These are phyloP conservation scores for Talaromyces nanjingensis DNA, from an alignment of 495 filamentous ascomycete species.

Conservation along the genomic window DNA sequence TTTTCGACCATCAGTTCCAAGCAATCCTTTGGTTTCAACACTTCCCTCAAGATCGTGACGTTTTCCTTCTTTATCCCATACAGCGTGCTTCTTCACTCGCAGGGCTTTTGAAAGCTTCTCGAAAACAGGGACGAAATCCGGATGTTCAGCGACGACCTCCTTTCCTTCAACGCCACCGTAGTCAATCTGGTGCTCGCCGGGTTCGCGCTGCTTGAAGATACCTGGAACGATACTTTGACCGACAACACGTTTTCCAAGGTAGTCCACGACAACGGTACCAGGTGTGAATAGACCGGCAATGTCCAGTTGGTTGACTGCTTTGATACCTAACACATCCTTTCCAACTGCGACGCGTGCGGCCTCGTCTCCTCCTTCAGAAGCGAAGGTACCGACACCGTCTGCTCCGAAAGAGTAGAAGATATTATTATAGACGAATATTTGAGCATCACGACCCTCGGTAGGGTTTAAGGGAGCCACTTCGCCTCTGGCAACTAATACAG, in stretches of 20 bases:
- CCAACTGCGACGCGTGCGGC: conserved; percentile 93
- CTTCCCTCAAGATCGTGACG: conserved; percentile 89
- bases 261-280: conserved; percentile 94
- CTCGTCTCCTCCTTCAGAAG: conserved; percentile 92
- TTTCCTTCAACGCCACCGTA: conserved; percentile 98
- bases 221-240: conserved; percentile 98
- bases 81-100: conserved; percentile 85
- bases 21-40: conserved; percentile 94
- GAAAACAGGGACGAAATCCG: conserved; percentile 77
- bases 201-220: conserved; percentile 97
- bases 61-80: conserved; percentile 95
- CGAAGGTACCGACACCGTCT: conserved; percentile 96
- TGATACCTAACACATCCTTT: conserved; percentile 92
- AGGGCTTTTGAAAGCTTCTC: conserved; percentile 83
- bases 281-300: conserved; percentile 90
- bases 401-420: conserved; percentile 98
- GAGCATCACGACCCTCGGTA: conserved; percentile 83
- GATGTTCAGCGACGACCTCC: conserved; percentile 85
- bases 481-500: conserved; percentile 85
- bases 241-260: conserved; percentile 93
- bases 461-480: conserved; percentile 97
- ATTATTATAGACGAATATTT: conserved; percentile 99
- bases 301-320: conserved; percentile 92
- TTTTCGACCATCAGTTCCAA: conserved; percentile 95
- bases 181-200: conserved; percentile 96